Evolutionary conservation across 2,329 filamentous ascomycete genomes (phyloP).

Genomic region (Sarocladium strictum): DNA sequence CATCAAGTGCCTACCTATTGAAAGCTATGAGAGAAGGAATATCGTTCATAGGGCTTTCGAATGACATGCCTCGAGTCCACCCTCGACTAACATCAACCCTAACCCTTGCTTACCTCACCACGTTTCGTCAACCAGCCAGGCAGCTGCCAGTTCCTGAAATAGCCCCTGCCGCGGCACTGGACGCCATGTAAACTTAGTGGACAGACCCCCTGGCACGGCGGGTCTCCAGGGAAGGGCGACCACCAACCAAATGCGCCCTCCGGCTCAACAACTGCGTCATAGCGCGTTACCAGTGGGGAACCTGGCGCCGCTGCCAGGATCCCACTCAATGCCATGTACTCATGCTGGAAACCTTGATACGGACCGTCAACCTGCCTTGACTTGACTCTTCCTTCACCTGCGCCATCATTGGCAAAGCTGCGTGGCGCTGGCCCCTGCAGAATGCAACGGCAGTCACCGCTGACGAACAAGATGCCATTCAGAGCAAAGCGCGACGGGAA

Average conservation of each 20-base stretch:
- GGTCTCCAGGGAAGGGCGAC: not conserved
- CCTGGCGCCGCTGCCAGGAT: not conserved
- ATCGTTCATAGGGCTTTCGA: no score
- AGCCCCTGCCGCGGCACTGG: not conserved
- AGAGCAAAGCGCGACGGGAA: constrained; percentile 1
- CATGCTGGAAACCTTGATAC: not conserved
- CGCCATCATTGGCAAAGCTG: not conserved
- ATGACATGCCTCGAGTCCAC: not conserved
- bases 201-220: not conserved
- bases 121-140: not conserved
- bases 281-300: constrained; percentile 1
- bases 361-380: not conserved
- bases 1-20: not conserved
- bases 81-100: not conserved
- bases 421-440: not conserved
- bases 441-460: constrained; percentile 1
- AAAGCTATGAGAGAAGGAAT: not conserved
- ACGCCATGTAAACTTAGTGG: not conserved
- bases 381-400: not conserved
- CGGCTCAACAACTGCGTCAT: not conserved
- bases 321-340: not conserved
- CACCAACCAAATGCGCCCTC: not conserved
- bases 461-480: constrained; percentile 5
- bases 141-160: not conserved
- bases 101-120: not conserved